phyloP scores from a whole-genome alignment of 208 protist genomes.

The Angomonas ambiguus region DNA sequence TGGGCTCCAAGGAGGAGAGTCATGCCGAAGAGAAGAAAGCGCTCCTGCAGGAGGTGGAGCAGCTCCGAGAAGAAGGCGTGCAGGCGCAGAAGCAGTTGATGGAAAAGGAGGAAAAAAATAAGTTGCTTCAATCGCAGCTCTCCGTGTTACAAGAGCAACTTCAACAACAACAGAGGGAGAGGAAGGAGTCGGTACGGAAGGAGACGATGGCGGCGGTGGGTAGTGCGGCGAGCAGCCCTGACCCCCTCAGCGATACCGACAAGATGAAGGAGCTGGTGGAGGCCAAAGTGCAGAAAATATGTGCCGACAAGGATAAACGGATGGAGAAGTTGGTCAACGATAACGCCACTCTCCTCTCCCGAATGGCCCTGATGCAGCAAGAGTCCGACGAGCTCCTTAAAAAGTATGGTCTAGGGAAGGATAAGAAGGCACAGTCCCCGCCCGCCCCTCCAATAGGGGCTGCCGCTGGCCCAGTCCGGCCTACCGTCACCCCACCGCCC shows the following conservation, averaged over 20 bases:
- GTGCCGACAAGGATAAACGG: slow-evolving; percentile 29
- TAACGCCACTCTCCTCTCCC: slow-evolving; percentile 34
- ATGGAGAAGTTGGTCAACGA: slow-evolving; percentile 37
- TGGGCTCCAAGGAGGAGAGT: slow-evolving; percentile 44
- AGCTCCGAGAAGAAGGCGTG: slow-evolving; percentile 5
- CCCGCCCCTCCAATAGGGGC: too few species aligned
- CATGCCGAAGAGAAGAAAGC: slow-evolving; percentile 22
- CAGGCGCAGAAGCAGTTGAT: slow-evolving; percentile 8
- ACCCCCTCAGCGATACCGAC: slow-evolving; percentile 1
- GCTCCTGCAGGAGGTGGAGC: slow-evolving; percentile 18
- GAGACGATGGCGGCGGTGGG: slow-evolving; percentile 15
- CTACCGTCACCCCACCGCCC: not conserved
- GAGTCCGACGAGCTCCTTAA: slow-evolving; percentile 31
- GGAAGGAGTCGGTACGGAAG: slow-evolving; percentile 7
- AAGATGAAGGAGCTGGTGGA: slow-evolving; percentile 29
- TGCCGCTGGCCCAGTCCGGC: not conserved
- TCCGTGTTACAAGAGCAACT: slow-evolving; percentile 2
- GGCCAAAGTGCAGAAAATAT: slow-evolving; percentile 23
- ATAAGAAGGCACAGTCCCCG: too few species aligned
- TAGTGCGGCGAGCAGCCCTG: not conserved
- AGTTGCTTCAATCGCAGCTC: not conserved
- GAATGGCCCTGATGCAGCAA: slow-evolving; percentile 41
- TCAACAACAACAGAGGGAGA: slow-evolving; percentile 12
- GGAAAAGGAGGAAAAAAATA: not conserved
- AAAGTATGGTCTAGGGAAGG: slow-evolving; percentile 3